Evolutionary conservation across 352 stramenopile species (phyloP).

Genomic region (Globisporangium irregulare): DNA sequence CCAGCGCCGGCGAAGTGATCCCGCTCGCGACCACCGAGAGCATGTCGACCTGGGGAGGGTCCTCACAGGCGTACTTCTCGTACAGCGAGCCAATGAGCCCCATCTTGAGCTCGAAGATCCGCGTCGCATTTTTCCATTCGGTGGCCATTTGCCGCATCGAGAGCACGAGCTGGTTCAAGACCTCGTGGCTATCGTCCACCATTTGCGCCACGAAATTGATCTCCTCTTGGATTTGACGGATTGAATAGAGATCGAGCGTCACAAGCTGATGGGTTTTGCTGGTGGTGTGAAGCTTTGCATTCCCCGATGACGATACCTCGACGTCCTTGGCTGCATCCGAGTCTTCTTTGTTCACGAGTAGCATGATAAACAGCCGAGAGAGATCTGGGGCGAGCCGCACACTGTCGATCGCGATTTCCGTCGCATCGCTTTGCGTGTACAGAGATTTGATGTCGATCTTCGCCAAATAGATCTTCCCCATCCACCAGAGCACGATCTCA

Average conservation of each 20-base stretch:
- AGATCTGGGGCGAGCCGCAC: conserved; percentile 38
- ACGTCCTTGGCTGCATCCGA: not conserved
- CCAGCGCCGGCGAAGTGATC: conserved; percentile 56
- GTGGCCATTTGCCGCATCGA: conserved; percentile 36
- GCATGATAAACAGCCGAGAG: conserved; percentile 35
- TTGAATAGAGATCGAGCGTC: conserved; percentile 29
- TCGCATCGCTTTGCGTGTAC: conserved; percentile 12
- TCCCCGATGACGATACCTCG: conserved; percentile 1
- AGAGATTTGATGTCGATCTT: conserved; percentile 37
- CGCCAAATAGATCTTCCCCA: conserved; percentile 45
- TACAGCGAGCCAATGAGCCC: conserved; percentile 68
- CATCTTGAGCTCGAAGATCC: conserved; percentile 79
- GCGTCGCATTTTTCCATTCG: conserved; percentile 78
- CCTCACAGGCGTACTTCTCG: conserved; percentile 69
- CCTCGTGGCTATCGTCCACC: conserved; percentile 21
- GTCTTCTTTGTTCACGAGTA: not conserved
- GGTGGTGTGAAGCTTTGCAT: not conserved
- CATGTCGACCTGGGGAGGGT: conserved; percentile 71
- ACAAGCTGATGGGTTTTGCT: conserved; percentile 31
- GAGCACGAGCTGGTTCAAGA: conserved; percentile 32
- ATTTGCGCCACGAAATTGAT: conserved; percentile 29
- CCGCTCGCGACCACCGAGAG: conserved; percentile 54
- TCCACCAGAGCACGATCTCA: conserved; percentile 58
- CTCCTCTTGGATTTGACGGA: conserved; percentile 33
- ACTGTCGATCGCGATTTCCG: conserved; percentile 29